phyloP scores from a whole-genome alignment of 2,329 filamentous ascomycete genomes.

The Pseudogymnoascus sp. region DNA sequence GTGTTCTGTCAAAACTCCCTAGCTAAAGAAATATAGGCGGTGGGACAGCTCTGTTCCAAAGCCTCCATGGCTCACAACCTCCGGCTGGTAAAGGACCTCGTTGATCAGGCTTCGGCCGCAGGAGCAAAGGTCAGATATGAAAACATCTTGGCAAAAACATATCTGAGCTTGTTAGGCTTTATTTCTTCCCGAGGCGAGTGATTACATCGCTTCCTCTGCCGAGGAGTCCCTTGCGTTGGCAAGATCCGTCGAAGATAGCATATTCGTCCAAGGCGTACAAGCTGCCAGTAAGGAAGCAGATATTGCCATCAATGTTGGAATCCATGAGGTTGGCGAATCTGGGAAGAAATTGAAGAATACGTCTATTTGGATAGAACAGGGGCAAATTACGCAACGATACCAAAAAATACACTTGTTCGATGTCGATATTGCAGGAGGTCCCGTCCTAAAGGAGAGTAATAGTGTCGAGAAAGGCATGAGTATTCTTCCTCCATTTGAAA shows the following conservation, averaged over 20 bases:
- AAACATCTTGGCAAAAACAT: not conserved
- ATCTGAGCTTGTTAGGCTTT: slow-evolving; percentile 48
- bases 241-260: slow-evolving; percentile 54
- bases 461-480: slow-evolving; percentile 61
- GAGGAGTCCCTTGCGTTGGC: slow-evolving; percentile 65
- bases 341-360: slow-evolving; percentile 54
- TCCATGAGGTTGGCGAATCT: slow-evolving; percentile 62
- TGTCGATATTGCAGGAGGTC: slow-evolving; percentile 50
- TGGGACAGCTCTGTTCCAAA: slow-evolving; percentile 86
- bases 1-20: not conserved
- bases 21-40: slow-evolving; percentile 48
- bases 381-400: slow-evolving; percentile 57
- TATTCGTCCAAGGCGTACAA: slow-evolving; percentile 71
- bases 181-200: slow-evolving; percentile 81
- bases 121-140: slow-evolving; percentile 62
- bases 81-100: slow-evolving; percentile 63
- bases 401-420: slow-evolving; percentile 93
- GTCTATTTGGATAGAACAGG: slow-evolving; percentile 58
- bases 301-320: slow-evolving; percentile 75
- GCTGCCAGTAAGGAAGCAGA: slow-evolving; percentile 55
- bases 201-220: slow-evolving; percentile 72
- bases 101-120: slow-evolving; percentile 64
- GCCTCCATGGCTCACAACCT: slow-evolving; percentile 72
- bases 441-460: slow-evolving; percentile 52
- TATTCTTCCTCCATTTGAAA: slow-evolving; percentile 65